Evolutionary conservation across 345 rosid species (phyloP).

Genomic region (Eucalyptus tenuipes): DNA sequence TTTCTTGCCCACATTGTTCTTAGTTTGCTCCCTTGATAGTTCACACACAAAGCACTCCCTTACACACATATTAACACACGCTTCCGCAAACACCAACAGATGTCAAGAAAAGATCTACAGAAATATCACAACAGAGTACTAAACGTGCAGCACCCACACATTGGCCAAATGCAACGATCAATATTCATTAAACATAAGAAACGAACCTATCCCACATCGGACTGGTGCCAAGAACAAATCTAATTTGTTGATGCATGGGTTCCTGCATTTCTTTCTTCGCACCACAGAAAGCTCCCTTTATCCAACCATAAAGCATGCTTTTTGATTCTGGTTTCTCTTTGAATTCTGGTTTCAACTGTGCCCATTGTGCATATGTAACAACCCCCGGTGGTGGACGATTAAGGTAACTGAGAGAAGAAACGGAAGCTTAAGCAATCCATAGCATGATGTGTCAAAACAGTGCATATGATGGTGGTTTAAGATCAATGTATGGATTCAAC

Average conservation of each 20-base stretch:
- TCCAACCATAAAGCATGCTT: neutral
- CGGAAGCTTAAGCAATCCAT: neutral
- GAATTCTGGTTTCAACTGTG: neutral
- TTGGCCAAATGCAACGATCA: neutral
- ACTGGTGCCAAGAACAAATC: conserved; percentile 58
- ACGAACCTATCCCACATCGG: conserved; percentile 95
- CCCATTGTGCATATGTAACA: neutral
- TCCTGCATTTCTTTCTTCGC: conserved; percentile 82
- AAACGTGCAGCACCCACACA: neutral
- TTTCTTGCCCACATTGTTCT: too few relatives aligned
- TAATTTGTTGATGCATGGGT: conserved; percentile 54
- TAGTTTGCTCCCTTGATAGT: too few relatives aligned
- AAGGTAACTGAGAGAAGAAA: conserved; percentile 6
- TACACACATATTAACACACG: too few relatives aligned
- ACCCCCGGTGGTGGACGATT: neutral
- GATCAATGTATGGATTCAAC: neutral
- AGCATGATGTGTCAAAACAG: neutral
- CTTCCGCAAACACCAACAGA: too few relatives aligned
- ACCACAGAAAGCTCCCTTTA: conserved; percentile 21
- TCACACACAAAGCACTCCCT: too few relatives aligned
- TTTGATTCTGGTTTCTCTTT: neutral
- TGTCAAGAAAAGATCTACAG: neutral
- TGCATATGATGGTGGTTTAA: neutral
- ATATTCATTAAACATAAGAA: neutral
- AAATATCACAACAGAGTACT: neutral